These are phyloP conservation scores for Candida coleopterorum DNA, from an alignment of 805 yeast species.

Conservation along the genomic window DNA sequence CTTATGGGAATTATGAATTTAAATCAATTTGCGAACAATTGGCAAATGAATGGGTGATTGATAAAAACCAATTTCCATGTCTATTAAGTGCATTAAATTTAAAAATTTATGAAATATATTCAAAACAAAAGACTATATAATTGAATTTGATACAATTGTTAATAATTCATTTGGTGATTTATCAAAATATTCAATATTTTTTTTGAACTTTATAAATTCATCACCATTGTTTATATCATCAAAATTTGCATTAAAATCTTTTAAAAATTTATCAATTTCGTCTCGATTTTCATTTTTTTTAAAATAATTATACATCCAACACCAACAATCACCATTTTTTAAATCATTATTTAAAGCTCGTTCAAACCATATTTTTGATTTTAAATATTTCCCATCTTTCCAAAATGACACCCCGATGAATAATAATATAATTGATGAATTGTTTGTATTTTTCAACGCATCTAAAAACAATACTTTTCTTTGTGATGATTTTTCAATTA, in stretches of 20 bases:
- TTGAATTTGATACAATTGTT: too few relatives aligned
- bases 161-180: slow-evolving; percentile 38
- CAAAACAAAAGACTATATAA: slow-evolving; percentile 8
- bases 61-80: slow-evolving; percentile 68
- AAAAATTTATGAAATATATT: slow-evolving; percentile 51
- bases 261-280: slow-evolving; percentile 33
- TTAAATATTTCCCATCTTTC: slow-evolving; percentile 56
- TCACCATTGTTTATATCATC: slow-evolving; percentile 61
- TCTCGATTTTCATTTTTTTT: slow-evolving; percentile 32
- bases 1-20: slow-evolving; percentile 39
- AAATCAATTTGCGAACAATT: slow-evolving; percentile 43
- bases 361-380: slow-evolving; percentile 71
- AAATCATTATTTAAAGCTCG: slow-evolving; percentile 52
- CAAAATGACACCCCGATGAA: slow-evolving; percentile 67
- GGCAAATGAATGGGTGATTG: slow-evolving; percentile 61
- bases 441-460: slow-evolving; percentile 65
- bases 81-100: slow-evolving; percentile 71
- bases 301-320: slow-evolving; percentile 51
- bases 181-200: slow-evolving; percentile 44
- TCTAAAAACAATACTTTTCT: slow-evolving; percentile 58
- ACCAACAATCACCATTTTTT: slow-evolving; percentile 73
- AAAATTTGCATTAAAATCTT: slow-evolving; percentile 23
- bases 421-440: slow-evolving; percentile 52
- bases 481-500: slow-evolving; percentile 44
- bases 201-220: slow-evolving; percentile 50